Percentiles rank a stretch among this genome's conserved stretches.
phyloP scores from a whole-genome alignment of 805 yeast species.

The Wickerhamomyces chaumierensis region DNA sequence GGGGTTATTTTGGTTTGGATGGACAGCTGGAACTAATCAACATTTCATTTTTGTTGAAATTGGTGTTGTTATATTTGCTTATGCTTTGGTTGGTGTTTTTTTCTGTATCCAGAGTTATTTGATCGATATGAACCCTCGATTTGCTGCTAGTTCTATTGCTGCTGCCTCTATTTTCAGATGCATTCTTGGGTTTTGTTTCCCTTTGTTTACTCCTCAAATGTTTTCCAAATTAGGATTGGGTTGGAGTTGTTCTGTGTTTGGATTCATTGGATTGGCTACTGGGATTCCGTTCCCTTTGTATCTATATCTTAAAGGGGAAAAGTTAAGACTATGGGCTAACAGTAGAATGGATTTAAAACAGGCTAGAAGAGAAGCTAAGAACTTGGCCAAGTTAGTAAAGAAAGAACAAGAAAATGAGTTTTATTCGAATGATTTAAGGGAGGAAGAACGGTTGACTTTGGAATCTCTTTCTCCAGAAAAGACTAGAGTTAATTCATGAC shows the following conservation, averaged over 20 bases:
- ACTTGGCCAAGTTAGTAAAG: constrained; percentile 18
- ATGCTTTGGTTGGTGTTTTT: constrained; percentile 51
- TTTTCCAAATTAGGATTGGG: constrained; percentile 49
- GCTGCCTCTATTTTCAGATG: constrained; percentile 63
- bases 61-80: constrained; percentile 51
- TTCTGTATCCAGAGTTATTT: constrained; percentile 58
- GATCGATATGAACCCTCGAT: constrained; percentile 59
- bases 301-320: constrained; percentile 45
- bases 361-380: constrained; percentile 31
- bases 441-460: too few relatives aligned
- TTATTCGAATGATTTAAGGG: too few relatives aligned
- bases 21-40: constrained; percentile 47
- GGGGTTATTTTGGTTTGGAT: constrained; percentile 62
- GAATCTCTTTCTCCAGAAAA: too few relatives aligned
- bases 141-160: constrained; percentile 59
- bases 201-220: constrained; percentile 51
- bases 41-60: constrained; percentile 55
- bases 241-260: constrained; percentile 62
- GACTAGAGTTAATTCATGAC: too few relatives aligned
- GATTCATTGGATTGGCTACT: constrained; percentile 39
- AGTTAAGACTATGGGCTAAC: constrained; percentile 48
- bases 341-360: constrained; percentile 33
- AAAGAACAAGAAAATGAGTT: too few relatives aligned
- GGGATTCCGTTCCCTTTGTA: constrained; percentile 62
- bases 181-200: constrained; percentile 57